Conservation (phyloP, 2,329 filamentous ascomycete species). For the Clonostachys sp. region DNA sequence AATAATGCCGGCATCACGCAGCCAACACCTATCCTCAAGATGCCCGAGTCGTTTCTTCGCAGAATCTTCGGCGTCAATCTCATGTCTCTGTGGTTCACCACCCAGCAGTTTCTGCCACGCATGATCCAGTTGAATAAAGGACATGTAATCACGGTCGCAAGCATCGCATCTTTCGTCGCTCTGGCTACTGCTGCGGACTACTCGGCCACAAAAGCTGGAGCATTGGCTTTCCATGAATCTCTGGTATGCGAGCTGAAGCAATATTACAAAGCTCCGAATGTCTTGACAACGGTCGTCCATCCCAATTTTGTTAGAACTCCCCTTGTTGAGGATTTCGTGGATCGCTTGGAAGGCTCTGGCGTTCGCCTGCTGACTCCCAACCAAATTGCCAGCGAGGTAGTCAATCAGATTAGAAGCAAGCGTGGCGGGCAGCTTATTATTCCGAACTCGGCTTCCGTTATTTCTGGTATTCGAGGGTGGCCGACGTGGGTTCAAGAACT, state of each 20-base stretch:
- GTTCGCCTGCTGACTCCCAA: constrained; percentile 21
- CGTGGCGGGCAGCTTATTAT: constrained; percentile 41
- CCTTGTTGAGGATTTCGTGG: constrained; percentile 26
- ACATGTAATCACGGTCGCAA: constrained; percentile 66
- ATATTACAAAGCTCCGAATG: constrained; percentile 53
- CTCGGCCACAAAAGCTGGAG: constrained; percentile 58
- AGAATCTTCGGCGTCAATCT: constrained; percentile 67
- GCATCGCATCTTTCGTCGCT: constrained; percentile 55
- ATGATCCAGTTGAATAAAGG: constrained; percentile 64
- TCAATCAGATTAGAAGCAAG: constrained; percentile 36
- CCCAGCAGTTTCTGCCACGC: constrained; percentile 60
- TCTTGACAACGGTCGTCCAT: constrained; percentile 60
- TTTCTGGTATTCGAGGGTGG: constrained; percentile 30
- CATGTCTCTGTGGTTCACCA: constrained; percentile 59
- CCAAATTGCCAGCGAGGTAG: constrained; percentile 34
- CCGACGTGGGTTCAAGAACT: constrained; percentile 28
- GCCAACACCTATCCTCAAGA: constrained; percentile 54
- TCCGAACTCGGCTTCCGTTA: constrained; percentile 15
- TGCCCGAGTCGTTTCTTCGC: constrained; percentile 49
- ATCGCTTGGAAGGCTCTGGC: constrained; percentile 16
- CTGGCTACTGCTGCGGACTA: constrained; percentile 63
- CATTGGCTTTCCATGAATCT: constrained; percentile 63
- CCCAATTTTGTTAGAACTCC: constrained; percentile 49
- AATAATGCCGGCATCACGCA: constrained; percentile 65
- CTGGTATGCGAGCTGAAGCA: constrained; percentile 50